These are phyloP conservation scores for Termitomyces bulborhizus DNA, from an alignment of 768 basidiomycete genomes.

Conservation along the genomic window DNA sequence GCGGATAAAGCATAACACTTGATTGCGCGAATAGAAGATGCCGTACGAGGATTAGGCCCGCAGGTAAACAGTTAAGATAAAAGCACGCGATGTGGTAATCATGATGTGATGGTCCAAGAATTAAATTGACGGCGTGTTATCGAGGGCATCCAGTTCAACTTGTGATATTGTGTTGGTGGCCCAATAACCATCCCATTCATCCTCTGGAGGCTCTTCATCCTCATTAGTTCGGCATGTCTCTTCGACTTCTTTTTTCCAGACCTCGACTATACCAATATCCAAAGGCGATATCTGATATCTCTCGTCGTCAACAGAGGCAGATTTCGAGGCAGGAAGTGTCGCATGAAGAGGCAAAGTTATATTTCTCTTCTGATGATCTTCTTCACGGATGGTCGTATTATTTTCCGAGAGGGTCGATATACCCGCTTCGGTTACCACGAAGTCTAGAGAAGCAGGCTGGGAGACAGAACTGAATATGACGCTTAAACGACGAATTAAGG, in stretches of 20 bases:
- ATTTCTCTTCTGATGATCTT: conserved; percentile 3
- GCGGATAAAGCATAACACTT: background rate
- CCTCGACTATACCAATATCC: conserved; percentile 11
- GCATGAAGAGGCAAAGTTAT: background rate
- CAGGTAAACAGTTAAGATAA: no score
- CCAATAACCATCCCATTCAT: conserved; percentile 48
- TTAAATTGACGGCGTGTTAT: background rate
- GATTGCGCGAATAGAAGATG: background rate
- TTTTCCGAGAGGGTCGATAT: conserved; percentile 29
- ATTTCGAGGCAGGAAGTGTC: background rate
- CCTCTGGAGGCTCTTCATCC: conserved; percentile 24
- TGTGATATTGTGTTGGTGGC: conserved; percentile 30
- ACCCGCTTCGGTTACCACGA: conserved; percentile 61
- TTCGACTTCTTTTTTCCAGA: conserved; percentile 12
- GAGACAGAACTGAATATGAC: conserved; percentile 72
- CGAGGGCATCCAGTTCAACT: conserved; percentile 9
- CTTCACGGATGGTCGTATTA: background rate
- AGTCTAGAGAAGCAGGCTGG: conserved; percentile 61
- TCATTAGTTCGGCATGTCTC: conserved; percentile 17
- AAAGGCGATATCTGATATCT: conserved; percentile 8
- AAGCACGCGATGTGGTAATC: no score
- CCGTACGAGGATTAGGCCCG: no score
- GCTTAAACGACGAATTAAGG: conserved; percentile 63
- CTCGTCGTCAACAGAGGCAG: background rate
- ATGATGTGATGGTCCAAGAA: background rate